Evolutionary conservation across 108 stramenopile species (phyloP).

Genomic region (Poteriospumella lacustris): DNA sequence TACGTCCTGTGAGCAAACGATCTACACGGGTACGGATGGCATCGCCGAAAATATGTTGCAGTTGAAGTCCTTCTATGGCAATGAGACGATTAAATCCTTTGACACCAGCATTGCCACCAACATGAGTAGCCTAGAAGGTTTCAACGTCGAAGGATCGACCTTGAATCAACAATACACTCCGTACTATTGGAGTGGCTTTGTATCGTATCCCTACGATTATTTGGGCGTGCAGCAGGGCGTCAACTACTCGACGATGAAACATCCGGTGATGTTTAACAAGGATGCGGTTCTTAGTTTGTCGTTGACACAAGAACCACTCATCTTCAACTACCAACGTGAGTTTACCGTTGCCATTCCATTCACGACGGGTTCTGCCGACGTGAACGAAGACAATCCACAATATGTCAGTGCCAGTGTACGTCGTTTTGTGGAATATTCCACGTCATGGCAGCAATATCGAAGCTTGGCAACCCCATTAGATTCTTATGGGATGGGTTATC

Average conservation of each 20-base stretch:
- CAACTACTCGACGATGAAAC: background rate
- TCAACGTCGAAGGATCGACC: background rate
- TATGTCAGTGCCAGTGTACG: background rate
- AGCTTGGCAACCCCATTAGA: background rate
- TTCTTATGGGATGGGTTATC: conserved; percentile 17
- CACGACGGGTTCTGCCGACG: background rate
- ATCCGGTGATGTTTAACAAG: background rate
- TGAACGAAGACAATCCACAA: background rate
- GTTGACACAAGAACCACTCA: background rate
- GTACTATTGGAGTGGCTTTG: background rate
- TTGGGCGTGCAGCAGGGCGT: background rate
- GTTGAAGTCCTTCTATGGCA: background rate
- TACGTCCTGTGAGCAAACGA: background rate
- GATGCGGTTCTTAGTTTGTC: background rate
- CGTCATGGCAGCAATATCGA: conserved; percentile 2
- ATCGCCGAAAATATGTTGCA: background rate
- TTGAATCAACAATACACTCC: background rate
- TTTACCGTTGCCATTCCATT: background rate
- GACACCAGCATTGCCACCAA: background rate
- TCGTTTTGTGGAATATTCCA: background rate
- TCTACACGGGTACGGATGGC: background rate
- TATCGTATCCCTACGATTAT: background rate
- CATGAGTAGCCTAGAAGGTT: background rate
- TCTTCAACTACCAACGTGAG: background rate
- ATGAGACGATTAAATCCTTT: background rate